Evolutionary conservation across 805 yeast species (phyloP).

Genomic region (Barnettozyma siamensis): DNA sequence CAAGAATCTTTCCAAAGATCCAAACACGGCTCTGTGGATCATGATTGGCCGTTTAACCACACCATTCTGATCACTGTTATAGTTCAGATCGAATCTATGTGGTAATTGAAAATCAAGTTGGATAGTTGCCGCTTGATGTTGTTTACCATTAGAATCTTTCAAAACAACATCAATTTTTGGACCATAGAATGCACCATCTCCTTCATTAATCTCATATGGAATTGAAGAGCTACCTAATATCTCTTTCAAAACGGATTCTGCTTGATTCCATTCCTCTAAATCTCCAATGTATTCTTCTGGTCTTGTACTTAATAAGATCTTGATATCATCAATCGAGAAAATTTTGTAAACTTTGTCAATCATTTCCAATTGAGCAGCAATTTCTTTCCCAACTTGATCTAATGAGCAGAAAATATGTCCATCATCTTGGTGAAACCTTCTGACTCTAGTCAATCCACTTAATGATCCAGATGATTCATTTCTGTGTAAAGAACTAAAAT

Average conservation of each 20-base stretch:
- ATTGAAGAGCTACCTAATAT: conserved; percentile 53
- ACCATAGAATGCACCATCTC: conserved; percentile 97
- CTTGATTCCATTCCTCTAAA: conserved; percentile 70
- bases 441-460: conserved; percentile 85
- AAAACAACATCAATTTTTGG: conserved; percentile 90
- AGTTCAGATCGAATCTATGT: conserved; percentile 68
- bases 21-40: conserved; percentile 94
- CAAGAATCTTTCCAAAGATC: conserved; percentile 88
- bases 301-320: conserved; percentile 75
- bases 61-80: conserved; percentile 46
- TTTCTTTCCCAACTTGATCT: conserved; percentile 72
- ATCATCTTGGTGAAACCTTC: conserved; percentile 96
- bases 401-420: conserved; percentile 91
- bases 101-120: conserved; percentile 96
- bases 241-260: conserved; percentile 59
- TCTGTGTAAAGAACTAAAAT: conserved; percentile 87
- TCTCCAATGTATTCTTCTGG: conserved; percentile 82
- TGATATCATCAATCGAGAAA: conserved; percentile 37
- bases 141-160: conserved; percentile 71
- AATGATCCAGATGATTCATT: conserved; percentile 94
- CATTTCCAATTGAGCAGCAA: conserved; percentile 61
- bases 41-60: conserved; percentile 71
- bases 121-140: conserved; percentile 92
- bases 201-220: conserved; percentile 69
- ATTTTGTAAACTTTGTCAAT: conserved; percentile 73